Conservation (phyloP, 2,329 filamentous ascomycete species). For the Apiospora koreana region DNA sequence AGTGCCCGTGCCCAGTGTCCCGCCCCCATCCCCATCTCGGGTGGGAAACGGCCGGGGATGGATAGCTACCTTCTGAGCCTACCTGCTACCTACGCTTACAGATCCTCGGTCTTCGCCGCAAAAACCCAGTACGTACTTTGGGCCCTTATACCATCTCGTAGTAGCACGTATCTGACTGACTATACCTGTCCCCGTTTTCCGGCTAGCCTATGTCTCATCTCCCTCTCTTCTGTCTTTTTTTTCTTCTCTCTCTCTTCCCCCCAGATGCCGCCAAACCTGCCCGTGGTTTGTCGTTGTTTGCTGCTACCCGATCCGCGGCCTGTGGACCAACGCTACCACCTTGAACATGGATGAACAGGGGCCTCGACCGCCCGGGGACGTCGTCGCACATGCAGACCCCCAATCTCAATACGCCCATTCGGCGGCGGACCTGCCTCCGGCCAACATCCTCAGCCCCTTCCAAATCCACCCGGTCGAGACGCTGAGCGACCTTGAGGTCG, state of each 20-base stretch:
- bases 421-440: conserved; percentile 6
- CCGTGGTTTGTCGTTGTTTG: neutral
- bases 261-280: neutral
- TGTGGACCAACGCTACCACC: neutral
- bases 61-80: no score
- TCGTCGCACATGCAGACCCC: conserved; percentile 1
- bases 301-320: neutral
- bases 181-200: neutral
- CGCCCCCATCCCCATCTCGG: neutral
- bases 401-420: neutral
- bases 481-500: conserved; percentile 19
- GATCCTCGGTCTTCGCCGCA: neutral
- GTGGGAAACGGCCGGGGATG: neutral
- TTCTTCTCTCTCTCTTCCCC: neutral
- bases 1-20: no score
- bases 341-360: neutral
- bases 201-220: neutral
- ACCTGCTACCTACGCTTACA: no score
- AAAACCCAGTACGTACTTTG: neutral
- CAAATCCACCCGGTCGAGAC: conserved; percentile 11
- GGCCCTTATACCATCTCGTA: neutral
- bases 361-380: neutral
- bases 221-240: neutral
- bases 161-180: neutral
- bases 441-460: conserved; percentile 3